Evolutionary conservation across 176 grass and related monocot genomes (phyloP), one percentile per base, ranked within the genome.

Genomic region (Musa acuminata): DNA sequence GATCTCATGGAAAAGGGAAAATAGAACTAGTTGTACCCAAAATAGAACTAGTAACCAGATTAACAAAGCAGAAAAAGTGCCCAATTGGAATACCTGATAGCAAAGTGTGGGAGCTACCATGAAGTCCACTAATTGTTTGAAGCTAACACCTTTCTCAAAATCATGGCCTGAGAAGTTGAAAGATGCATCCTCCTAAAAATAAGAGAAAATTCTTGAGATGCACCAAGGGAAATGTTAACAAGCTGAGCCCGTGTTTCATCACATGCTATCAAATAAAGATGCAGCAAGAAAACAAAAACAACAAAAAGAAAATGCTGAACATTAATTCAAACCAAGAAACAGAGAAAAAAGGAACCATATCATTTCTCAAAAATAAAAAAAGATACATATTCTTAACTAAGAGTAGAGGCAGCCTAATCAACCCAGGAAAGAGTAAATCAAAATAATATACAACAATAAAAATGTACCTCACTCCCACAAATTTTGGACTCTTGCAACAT

Each of bases 41-140:
- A 57, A 17, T 22, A 22, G 22, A 22, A 22, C 22, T 27, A 13
- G 21, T 12, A 35, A 29, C 10, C 14, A 23, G 17, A 23, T n/a
- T 1, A 22, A 23, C 23, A 25, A 72, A 49, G 20, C 10, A 72
- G 11, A 65, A 52, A 53, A 54, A 43, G 11, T 55, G 19, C 29
- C 25, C 23, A 1, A 65, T 85, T 16, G 83, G 77, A 13, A 57
- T 79, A 97, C 94, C 94, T 93, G 94, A 69, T 94, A 98, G 87
- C 95, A 98, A 77, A 98, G 86, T 82, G 90, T 98, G 60, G 95
- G 95, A 81, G 95, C 88, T 77, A 93, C 78, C 79, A 98, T 88
- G 66, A 98, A 98, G 64, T 94, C 93, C 43, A 64, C 51, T 24
- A 98, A 73, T 73, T 84, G 85, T 63, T 87, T 82, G 52, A 91